These are phyloP conservation scores for Ogataea hybrid DNA, from an alignment of 1,139 yeast genomes.

Conservation along the genomic window DNA sequence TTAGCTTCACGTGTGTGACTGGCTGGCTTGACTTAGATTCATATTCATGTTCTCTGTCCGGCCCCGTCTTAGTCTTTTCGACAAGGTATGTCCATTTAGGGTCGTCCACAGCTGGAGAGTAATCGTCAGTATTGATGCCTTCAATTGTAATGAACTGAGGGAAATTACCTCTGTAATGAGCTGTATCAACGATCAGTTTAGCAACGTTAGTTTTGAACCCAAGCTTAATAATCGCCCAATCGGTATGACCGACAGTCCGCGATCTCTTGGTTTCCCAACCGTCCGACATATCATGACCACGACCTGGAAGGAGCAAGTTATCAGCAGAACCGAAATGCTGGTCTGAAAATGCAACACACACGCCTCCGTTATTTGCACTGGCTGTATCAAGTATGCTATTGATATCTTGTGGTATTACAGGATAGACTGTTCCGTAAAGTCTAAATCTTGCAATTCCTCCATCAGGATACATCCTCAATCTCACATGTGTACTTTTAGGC, in stretches of 20 bases:
- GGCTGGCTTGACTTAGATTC: conserved; percentile 31
- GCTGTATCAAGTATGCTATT: conserved; percentile 66
- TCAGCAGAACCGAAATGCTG: conserved; percentile 93
- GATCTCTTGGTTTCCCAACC: conserved; percentile 99
- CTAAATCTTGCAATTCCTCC: conserved; percentile 97
- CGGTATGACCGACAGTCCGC: conserved; percentile 76
- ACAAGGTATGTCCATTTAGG: conserved; percentile 62
- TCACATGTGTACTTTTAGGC: conserved; percentile 63
- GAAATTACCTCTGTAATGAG: conserved; percentile 90
- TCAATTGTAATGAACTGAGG: conserved; percentile 75
- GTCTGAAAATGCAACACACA: conserved; percentile 77
- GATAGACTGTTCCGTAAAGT: conserved; percentile 76
- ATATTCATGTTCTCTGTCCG: conserved; percentile 75
- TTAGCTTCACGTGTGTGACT: conserved; percentile 68
- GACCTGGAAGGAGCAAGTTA: conserved; percentile 84
- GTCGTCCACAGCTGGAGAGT: conserved; percentile 40
- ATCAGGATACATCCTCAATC: conserved; percentile 91
- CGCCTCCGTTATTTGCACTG: conserved; percentile 83
- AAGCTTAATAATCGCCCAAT: conserved; percentile 82
- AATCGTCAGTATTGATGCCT: conserved; percentile 43
- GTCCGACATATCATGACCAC: conserved; percentile 95
- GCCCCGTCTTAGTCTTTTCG: conserved; percentile 67
- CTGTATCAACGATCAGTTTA: conserved; percentile 77
- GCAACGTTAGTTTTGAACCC: conserved; percentile 62
- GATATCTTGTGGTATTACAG: conserved; percentile 52